Evolutionary conservation across 2,329 filamentous ascomycete species (phyloP).

Genomic region (Botrytis galanthina): DNA sequence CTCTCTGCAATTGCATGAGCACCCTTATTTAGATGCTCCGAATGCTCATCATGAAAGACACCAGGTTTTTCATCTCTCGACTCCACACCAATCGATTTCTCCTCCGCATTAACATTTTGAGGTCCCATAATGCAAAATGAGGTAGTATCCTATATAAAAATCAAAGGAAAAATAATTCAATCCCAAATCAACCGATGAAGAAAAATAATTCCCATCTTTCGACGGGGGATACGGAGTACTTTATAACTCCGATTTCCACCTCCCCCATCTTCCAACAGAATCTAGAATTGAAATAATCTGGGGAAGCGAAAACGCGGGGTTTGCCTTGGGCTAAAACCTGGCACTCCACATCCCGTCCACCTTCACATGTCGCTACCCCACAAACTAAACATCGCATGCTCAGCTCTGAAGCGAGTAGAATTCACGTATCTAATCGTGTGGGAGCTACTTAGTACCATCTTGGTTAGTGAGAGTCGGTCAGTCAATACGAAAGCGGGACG

Average conservation of each 20-base stretch:
- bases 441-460: background rate
- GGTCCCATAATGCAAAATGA: background rate
- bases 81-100: slow-evolving; percentile 4
- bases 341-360: background rate
- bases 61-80: slow-evolving; percentile 22
- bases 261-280: background rate
- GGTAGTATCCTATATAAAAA: background rate
- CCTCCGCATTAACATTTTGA: background rate
- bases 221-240: background rate
- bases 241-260: background rate
- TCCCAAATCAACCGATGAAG: background rate
- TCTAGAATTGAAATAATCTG: background rate
- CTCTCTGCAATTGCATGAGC: slow-evolving; percentile 33
- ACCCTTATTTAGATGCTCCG: background rate
- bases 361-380: background rate
- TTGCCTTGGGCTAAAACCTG: background rate
- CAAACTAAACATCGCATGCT: background rate
- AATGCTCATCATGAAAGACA: slow-evolving; percentile 25
- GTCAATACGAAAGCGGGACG: background rate
- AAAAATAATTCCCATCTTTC: background rate
- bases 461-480: background rate
- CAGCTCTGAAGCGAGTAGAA: background rate
- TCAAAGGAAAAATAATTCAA: background rate
- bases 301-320: slow-evolving; percentile 10
- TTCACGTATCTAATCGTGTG: background rate